These are phyloP conservation scores for Macrophomina tecta DNA, from an alignment of 2,329 filamentous ascomycete species.

Conservation along the genomic window DNA sequence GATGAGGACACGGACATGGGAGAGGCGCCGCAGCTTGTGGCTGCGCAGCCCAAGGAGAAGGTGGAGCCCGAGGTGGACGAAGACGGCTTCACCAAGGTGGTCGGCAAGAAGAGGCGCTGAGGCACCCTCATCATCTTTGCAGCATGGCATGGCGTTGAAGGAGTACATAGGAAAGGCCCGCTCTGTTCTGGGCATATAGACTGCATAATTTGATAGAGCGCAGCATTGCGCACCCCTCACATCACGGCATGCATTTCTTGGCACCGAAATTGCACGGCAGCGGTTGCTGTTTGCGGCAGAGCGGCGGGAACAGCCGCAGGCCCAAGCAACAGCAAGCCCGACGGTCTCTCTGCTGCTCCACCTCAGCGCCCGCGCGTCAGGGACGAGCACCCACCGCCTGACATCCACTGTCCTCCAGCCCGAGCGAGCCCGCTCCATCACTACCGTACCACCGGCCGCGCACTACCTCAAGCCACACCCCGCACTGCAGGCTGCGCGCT, in stretches of 20 bases:
- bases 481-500: conserved; percentile 4
- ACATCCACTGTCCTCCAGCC: not conserved
- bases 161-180: conserved; percentile 13
- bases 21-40: conserved; percentile 44
- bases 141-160: conserved; percentile 23
- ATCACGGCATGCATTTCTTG: conserved; percentile 1
- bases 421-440: not conserved
- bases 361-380: conserved; percentile 11
- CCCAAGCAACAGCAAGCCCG: not conserved
- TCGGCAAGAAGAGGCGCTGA: conserved; percentile 48
- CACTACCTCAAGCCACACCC: not conserved
- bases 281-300: conserved; percentile 18
- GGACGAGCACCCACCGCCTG: conserved; percentile 3
- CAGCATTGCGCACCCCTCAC: conserved; percentile 9
- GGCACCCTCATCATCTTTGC: not conserved
- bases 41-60: conserved; percentile 38
- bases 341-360: conserved; percentile 1
- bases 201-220: conserved; percentile 20
- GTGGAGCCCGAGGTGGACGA: conserved; percentile 48
- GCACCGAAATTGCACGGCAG: conserved; percentile 21
- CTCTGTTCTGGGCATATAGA: conserved; percentile 16
- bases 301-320: conserved; percentile 19
- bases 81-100: conserved; percentile 51
- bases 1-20: conserved; percentile 45
- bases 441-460: not conserved